Percentiles rank a stretch among this genome's conserved stretches.
Conservation (phyloP, 164 flowering plant genomes). For the Hamamelis virginiana region DNA sequence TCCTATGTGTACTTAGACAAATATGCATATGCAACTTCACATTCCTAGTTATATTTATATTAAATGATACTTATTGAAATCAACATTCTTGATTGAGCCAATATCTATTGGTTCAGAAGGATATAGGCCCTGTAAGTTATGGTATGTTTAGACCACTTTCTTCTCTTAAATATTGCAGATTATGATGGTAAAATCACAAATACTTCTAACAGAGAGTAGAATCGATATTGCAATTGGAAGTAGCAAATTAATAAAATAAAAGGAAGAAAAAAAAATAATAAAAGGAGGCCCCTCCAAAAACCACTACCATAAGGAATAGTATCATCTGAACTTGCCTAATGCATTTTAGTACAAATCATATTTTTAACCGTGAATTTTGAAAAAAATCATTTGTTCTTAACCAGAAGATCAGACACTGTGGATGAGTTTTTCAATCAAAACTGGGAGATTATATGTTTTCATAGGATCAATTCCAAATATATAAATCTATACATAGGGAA, state of each 20-base stretch:
- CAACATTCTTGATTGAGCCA: background rate
- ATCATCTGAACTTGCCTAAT: background rate
- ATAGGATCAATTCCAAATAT: no score
- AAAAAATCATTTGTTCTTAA: background rate
- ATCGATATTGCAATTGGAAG: no score
- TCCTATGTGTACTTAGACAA: background rate
- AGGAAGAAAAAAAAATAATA: no score
- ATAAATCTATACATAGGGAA: background rate
- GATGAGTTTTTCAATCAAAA: background rate
- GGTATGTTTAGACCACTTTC: no score
- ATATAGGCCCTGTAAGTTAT: background rate
- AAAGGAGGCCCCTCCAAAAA: background rate
- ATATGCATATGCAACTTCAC: no score
- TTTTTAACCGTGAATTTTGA: background rate
- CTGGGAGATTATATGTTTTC: background rate
- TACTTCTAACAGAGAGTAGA: no score
- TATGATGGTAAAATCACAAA: no score
- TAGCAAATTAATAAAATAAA: no score
- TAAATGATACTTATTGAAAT: background rate
- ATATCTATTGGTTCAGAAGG: background rate
- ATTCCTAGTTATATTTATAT: background rate
- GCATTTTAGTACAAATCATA: no score
- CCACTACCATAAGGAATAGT: background rate
- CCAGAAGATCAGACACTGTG: background rate
- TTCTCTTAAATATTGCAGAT: no score